These are phyloP conservation scores for Cercospora janseana DNA, from an alignment of 2,329 filamentous ascomycete species.

Conservation along the genomic window DNA sequence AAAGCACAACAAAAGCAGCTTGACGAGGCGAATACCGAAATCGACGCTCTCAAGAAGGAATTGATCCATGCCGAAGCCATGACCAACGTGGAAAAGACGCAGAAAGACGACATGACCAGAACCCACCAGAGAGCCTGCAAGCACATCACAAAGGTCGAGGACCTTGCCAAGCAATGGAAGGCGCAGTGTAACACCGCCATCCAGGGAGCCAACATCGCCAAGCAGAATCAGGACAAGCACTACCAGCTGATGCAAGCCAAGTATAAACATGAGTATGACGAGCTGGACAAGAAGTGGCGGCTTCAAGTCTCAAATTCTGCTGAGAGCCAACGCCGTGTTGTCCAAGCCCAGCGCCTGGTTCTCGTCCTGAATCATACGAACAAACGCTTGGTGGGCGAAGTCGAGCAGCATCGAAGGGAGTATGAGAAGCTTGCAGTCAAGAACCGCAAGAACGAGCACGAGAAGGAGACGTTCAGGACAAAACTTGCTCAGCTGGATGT, in stretches of 20 bases:
- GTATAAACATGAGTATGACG: not conserved
- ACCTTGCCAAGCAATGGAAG: not conserved
- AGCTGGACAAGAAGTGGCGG: conserved; percentile 10
- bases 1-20: conserved; percentile 18
- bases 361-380: not conserved
- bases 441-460: conserved; percentile 2
- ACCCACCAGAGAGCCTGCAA: not conserved
- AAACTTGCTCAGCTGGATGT: not conserved
- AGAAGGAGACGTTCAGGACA: conserved; percentile 1
- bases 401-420: not conserved
- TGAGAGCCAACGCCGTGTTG: conserved; percentile 5
- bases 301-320: conserved; percentile 4
- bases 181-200: not conserved
- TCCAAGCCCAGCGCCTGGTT: not conserved
- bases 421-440: not conserved
- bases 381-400: not conserved
- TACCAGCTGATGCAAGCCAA: conserved; percentile 8
- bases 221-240: not conserved
- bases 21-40: not conserved
- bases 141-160: not conserved
- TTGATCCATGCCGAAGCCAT: not conserved
- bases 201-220: not conserved
- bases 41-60: not conserved
- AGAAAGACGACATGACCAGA: not conserved
- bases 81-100: not conserved